Evolutionary conservation across 1,139 yeast genomes (phyloP).

Genomic region (Suhomyces ambrosiae): DNA sequence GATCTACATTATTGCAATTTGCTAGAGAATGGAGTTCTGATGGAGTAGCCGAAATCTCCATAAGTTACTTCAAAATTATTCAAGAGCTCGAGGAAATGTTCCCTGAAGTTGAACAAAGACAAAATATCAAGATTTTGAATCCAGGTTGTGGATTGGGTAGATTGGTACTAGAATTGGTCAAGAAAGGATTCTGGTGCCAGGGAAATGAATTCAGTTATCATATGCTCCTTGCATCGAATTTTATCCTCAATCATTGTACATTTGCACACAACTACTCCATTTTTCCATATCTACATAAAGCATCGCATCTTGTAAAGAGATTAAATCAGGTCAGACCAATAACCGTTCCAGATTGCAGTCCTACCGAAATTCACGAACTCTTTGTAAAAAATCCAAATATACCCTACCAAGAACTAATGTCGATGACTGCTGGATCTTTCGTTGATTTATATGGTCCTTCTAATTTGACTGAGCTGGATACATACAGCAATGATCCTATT

Average conservation of each 20-base stretch:
- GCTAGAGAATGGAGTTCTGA: conserved; percentile 77
- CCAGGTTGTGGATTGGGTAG: conserved; percentile 90
- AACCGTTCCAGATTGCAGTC: conserved; percentile 54
- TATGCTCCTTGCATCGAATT: conserved; percentile 72
- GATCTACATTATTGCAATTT: conserved; percentile 63
- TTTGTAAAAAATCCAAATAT: conserved; percentile 37
- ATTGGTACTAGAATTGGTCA: conserved; percentile 70
- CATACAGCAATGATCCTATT: conserved; percentile 38
- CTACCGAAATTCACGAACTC: conserved; percentile 37
- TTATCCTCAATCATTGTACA: conserved; percentile 57
- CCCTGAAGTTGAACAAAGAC: conserved; percentile 45
- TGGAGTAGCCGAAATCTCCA: conserved; percentile 55
- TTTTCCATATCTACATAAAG: conserved; percentile 57
- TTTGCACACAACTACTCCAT: conserved; percentile 41
- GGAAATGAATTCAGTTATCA: conserved; percentile 86
- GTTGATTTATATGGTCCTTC: conserved; percentile 70
- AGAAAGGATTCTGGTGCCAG: conserved; percentile 69
- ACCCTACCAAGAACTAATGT: conserved; percentile 58
- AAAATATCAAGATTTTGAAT: conserved; percentile 52
- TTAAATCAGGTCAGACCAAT: conserved; percentile 52
- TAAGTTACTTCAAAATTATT: conserved; percentile 49
- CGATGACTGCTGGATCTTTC: conserved; percentile 82
- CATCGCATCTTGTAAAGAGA: conserved; percentile 50
- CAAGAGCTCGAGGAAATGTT: conserved; percentile 43
- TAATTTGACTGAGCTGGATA: conserved; percentile 35